Percentiles rank a stretch among this genome's conserved stretches.
Conservation (phyloP, 352 stramenopile species). For the Globisporangium nunn region DNA sequence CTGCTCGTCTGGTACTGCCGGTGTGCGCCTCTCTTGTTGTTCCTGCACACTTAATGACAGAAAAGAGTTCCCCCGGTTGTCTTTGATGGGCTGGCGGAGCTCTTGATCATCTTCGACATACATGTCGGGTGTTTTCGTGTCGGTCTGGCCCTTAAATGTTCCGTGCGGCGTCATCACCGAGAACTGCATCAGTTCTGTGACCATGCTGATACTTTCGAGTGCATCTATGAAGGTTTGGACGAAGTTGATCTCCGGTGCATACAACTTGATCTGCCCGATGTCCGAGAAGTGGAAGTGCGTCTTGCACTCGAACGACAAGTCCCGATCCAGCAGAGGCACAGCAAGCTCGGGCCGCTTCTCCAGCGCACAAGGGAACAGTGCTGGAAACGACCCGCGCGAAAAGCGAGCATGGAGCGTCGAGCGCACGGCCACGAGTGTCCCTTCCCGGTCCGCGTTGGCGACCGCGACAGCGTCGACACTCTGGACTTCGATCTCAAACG, state of each 20-base stretch:
- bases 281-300: constrained; percentile 11
- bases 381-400: constrained; percentile 4
- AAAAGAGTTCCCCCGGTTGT: not conserved
- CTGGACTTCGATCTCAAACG: constrained; percentile 6
- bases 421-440: constrained; percentile 5
- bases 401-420: constrained; percentile 6
- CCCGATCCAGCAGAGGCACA: constrained; percentile 1
- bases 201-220: not conserved
- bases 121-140: not conserved
- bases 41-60: not conserved
- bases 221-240: constrained; percentile 6
- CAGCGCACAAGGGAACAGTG: constrained; percentile 10
- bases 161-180: constrained; percentile 1
- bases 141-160: not conserved
- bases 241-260: constrained; percentile 9
- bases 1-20: not conserved
- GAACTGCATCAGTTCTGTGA: constrained; percentile 6
- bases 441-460: constrained; percentile 1
- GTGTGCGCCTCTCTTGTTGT: not conserved
- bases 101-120: not conserved
- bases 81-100: not conserved
- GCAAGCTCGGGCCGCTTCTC: not conserved
- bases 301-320: constrained; percentile 11
- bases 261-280: constrained; percentile 1
- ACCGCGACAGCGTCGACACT: not conserved